Evolutionary conservation across 805 yeast genomes (phyloP), one percentile per base, ranked within the genome.

Genomic region (Blastobotrys americana): DNA sequence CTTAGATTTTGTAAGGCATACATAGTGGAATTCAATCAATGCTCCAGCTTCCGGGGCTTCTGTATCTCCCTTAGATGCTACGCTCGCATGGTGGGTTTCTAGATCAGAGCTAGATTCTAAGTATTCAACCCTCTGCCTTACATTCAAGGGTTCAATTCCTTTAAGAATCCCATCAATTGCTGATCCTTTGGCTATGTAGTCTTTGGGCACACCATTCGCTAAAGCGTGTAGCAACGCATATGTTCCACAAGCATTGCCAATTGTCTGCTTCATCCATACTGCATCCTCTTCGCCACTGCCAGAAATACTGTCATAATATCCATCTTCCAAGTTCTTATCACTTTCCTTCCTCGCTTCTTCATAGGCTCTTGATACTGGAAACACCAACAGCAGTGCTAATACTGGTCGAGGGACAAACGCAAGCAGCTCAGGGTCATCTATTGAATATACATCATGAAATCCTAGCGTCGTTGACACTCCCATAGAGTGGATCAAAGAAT

Each of bases 171-270:
- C 39, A 17, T 52, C 55, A 13, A 69, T 44, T 3, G 57, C 45
- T 4, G 57, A 52, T 41, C 62, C 61, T 2, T 54, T 46, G 16
- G 54, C 56, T n/a, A 56, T 53, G 42, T 56, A 51, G n/a, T 57
- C 55, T 4, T 43, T 37, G 5, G 65, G 64, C 3, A 61, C 53
- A 8, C 61, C 63, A 39, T 73, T 63, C 35, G 72, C 61, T 5
- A 75, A 53, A 0, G 80, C 70, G 55, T 90, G 97, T 18, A 90
- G 66, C 38, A 93, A 61, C 0, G 96, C 97, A 63, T 84, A 86
- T 25, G 94, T 73, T 3, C 98, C 98, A 67, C 98, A 90, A 0
- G 95, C 94, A 60, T 90, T 90, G 50, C 76, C 77, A 15, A 93
- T 77, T 0, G 88, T 79, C 57, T 90, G 98, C 53, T 77, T 78